These are phyloP conservation scores for Falciphora oryzae DNA, from an alignment of 2,329 filamentous ascomycete genomes.

Conservation along the genomic window DNA sequence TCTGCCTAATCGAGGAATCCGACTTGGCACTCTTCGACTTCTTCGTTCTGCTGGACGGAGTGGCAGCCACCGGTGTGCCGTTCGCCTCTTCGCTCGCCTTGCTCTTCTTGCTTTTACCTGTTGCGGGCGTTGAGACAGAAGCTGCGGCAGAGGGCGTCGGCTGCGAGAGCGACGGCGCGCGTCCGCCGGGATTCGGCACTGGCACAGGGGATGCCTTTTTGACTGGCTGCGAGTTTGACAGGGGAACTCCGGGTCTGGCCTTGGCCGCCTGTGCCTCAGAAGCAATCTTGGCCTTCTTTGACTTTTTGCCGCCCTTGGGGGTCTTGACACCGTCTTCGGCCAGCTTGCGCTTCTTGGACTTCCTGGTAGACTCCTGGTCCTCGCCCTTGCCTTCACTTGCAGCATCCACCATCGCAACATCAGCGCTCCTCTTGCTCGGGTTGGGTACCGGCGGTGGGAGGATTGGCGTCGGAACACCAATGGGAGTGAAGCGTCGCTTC, in stretches of 20 bases:
- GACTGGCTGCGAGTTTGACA: neutral
- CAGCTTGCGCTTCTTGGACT: slow-evolving; percentile 34
- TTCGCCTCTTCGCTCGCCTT: slow-evolving; percentile 14
- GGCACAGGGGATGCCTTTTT: slow-evolving; percentile 3
- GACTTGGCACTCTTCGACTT: slow-evolving; percentile 12
- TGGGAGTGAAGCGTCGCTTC: slow-evolving; percentile 60
- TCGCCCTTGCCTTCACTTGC: neutral
- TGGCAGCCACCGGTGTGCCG: neutral
- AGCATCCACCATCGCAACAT: slow-evolving; percentile 12
- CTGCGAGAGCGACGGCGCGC: neutral
- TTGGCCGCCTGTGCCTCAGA: neutral
- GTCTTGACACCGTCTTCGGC: slow-evolving; percentile 19
- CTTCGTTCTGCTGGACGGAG: slow-evolving; percentile 12
- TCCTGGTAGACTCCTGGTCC: slow-evolving; percentile 27
- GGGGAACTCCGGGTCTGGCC: neutral
- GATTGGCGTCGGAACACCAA: slow-evolving; percentile 40
- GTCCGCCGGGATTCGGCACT: neutral
- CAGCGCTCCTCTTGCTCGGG: slow-evolving; percentile 9
- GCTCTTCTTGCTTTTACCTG: slow-evolving; percentile 12
- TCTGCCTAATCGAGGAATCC: slow-evolving; percentile 10
- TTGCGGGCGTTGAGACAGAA: neutral
- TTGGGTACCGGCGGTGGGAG: slow-evolving; percentile 10
- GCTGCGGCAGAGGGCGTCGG: neutral
- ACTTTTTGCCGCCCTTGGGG: slow-evolving; percentile 25
- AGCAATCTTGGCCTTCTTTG: slow-evolving; percentile 26